Evolutionary conservation across 768 basidiomycete genomes (phyloP), one percentile per base, ranked within the genome.

Genomic region (Xerocomus spinulosus): DNA sequence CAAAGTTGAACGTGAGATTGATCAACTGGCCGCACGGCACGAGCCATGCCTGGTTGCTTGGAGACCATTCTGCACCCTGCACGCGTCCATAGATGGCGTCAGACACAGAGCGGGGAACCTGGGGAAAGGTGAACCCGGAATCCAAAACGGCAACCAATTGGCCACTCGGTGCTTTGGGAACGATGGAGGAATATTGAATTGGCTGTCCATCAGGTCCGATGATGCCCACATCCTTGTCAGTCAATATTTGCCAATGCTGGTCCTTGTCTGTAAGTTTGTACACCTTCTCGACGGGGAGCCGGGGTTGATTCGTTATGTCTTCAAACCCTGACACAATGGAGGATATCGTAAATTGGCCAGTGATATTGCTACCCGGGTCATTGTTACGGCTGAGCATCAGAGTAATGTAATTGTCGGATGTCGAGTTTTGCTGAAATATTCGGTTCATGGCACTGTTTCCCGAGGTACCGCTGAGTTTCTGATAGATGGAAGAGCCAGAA

Each of bases 51-150:
- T 80, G 71, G 33, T 70, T 73, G 7, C 64, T 56, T 9, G 70
- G 52, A 54, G 82, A 80, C 65, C 83, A 89, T 42, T 74, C 72
- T 9, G 89, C 87, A 25, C 83, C 87, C 47, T 76, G 78, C 9
- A 90, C 84, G 32, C 85, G 79, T 10, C 87, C 84, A 57, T 91
- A 91, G 52, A 91, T 88, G 17, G 83, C 83, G 54, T 91, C 85
- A 5, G 86, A 79, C 51, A 89, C 74, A n/a, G 73, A 70, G 25
- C 85, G 81, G 9, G 84, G 83, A 29, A 87, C 83, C 67, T 88
- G 85, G 34, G 83, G 80, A 51, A 79, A 70, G 1, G 82, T 80
- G 61, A 75, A 89, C 43, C 87, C 85, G 35, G 83, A 83, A 60
- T 89, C 85, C 58, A 90, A 72, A 29, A 90, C 82, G 17, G 80